Evolutionary conservation across 441 rosid species (phyloP), one percentile per base, ranked within the genome.

Genomic region (Gossypium gossypioides): DNA sequence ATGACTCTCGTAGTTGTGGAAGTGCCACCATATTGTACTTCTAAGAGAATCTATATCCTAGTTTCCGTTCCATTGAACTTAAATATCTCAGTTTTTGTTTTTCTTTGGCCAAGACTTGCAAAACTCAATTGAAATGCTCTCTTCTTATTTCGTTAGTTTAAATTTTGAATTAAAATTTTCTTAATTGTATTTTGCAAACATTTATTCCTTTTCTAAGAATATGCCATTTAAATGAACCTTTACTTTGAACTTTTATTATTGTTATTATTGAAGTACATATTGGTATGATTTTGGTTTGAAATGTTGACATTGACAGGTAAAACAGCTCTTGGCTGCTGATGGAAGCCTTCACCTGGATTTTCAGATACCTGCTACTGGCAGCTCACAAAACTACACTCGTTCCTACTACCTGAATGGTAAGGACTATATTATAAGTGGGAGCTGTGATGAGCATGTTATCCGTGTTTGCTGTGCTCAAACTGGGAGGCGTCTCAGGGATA

Each of bases 381-480:
- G 97, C 80, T 59, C 92, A 1, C 92, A 92, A 78, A 94, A 94
- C 77, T 94, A 90, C 76, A 94, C 99, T 16, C 92, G 97, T 44
- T 92, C 99, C 0, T 94, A 94, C 77, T 94, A 94, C 87, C 80
- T 94, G 87, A 94, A 92, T 58, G 96, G 99, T 50, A 88, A 91
- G 80, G 97, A 94, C 80, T 94, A 94, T 72, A 84, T 94, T 75
- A 81, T 94, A 57, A 94, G 92, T 70, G 99, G 99, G 72, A 90
- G 99, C 69, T 92, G 97, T 55, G 97, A 94, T 73, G 97, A 94
- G 81, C 91, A 86, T 63, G 83, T 89, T 59, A 87, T 92, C 56
- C 99, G 91, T 52, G 83, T 94, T 73, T 90, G 96, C 75, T 94
- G 97, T 79, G 96, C 99, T 71, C 97, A 89, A 85, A 94, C 99